Evolutionary conservation across 495 filamentous ascomycete genomes (phyloP).

Genomic region (Oleoguttula mirabilis): DNA sequence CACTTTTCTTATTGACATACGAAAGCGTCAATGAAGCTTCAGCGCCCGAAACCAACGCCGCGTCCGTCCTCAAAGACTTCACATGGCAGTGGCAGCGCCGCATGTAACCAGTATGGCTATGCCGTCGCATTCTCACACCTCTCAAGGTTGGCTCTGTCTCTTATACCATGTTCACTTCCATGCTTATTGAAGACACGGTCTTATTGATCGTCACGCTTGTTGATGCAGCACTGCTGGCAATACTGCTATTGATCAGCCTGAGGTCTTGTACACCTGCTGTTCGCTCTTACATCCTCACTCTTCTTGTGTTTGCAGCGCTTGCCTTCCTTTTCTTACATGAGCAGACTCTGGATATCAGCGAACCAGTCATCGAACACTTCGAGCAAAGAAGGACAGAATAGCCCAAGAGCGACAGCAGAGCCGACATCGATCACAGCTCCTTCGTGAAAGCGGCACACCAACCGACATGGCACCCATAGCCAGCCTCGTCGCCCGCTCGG

Average conservation of each 20-base stretch:
- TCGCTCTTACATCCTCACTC: background rate
- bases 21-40: background rate
- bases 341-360: too few species aligned
- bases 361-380: too few species aligned
- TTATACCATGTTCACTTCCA: constrained; percentile 1
- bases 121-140: too few species aligned
- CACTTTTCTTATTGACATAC: background rate
- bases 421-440: background rate
- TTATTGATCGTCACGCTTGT: constrained; percentile 12
- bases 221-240: constrained; percentile 1
- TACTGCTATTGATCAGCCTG: constrained; percentile 7
- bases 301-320: background rate
- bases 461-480: constrained; percentile 6
- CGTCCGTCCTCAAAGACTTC: background rate
- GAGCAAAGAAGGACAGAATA: too few species aligned
- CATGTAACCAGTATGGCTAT: background rate
- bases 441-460: background rate
- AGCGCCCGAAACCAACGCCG: background rate
- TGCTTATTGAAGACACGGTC: constrained; percentile 8
- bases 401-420: background rate
- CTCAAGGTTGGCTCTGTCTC: background rate
- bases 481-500: background rate
- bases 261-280: background rate
- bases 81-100: background rate
- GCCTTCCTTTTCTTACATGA: background rate